Evolutionary conservation across 1,284 basidiomycete species (phyloP).

Genomic region (Malassezia vespertilionis): DNA sequence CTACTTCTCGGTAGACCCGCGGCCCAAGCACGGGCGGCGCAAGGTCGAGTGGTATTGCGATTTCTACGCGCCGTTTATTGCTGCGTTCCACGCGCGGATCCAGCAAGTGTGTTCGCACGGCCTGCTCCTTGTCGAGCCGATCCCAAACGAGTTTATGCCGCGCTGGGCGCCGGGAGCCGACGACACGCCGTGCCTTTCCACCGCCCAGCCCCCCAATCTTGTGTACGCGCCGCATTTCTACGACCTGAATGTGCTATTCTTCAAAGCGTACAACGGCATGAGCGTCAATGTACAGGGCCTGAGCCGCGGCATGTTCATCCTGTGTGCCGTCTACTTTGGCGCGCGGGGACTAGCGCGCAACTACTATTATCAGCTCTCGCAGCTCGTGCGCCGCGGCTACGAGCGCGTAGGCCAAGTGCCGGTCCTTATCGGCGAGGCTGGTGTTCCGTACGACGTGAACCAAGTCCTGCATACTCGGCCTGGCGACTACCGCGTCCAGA

Average conservation of each 20-base stretch:
- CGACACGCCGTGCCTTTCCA: conserved; percentile 20
- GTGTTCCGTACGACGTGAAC: conserved; percentile 44
- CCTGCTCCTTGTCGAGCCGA: conserved; percentile 36
- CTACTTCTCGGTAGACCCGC: conserved; percentile 60
- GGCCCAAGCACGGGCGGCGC: conserved; percentile 21
- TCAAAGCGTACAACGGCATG: conserved; percentile 28
- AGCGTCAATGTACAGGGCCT: conserved; percentile 44
- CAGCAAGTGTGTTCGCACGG: neutral
- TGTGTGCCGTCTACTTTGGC: conserved; percentile 38
- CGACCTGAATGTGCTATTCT: conserved; percentile 45
- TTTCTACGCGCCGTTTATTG: conserved; percentile 38
- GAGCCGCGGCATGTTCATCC: conserved; percentile 35
- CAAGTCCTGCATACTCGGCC: conserved; percentile 32
- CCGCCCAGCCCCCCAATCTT: conserved; percentile 22
- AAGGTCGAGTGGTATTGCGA: conserved; percentile 42
- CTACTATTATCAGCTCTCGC: conserved; percentile 24
- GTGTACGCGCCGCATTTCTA: conserved; percentile 45
- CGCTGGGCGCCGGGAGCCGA: conserved; percentile 29
- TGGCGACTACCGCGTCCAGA: conserved; percentile 57
- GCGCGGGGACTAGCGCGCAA: conserved; percentile 25
- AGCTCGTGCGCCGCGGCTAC: conserved; percentile 20
- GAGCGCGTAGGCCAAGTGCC: conserved; percentile 32
- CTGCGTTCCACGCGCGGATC: conserved; percentile 21
- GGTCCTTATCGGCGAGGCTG: conserved; percentile 38
- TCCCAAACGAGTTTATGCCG: conserved; percentile 45